Evolutionary conservation across 202 grass and related monocot genomes (phyloP).

Genomic region (Saccharum hybrid): DNA sequence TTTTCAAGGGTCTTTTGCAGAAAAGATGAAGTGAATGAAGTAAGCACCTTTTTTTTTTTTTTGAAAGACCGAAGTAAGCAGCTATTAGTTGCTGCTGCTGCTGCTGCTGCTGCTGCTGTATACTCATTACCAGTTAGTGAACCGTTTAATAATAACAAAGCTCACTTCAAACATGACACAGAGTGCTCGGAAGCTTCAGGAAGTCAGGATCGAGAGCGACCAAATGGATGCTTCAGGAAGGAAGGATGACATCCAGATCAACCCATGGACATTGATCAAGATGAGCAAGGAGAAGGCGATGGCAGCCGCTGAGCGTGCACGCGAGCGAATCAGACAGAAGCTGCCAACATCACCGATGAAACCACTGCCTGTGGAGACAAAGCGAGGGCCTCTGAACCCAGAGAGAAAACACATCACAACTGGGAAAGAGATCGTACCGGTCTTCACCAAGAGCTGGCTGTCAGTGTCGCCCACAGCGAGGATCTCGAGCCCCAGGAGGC

Average conservation of each 20-base stretch:
- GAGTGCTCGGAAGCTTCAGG: conserved; percentile 67
- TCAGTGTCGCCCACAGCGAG: conserved; percentile 55
- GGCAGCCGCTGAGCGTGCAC: conserved; percentile 74
- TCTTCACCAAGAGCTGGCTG: conserved; percentile 59
- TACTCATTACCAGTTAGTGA: neutral
- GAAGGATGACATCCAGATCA: conserved; percentile 72
- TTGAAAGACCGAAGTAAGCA: neutral
- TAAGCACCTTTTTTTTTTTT: conserved; percentile 32
- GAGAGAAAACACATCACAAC: conserved; percentile 47
- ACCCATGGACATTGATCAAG: conserved; percentile 85
- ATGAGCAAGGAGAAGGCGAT: conserved; percentile 93
- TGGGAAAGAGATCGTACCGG: conserved; percentile 55
- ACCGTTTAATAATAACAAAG: conserved; percentile 4
- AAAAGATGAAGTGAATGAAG: conserved; percentile 58
- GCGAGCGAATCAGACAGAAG: conserved; percentile 72
- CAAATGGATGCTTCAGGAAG: conserved; percentile 52
- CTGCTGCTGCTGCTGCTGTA: neutral
- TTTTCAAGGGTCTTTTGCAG: conserved; percentile 63
- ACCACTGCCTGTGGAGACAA: conserved; percentile 82
- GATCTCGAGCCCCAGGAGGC: conserved; percentile 72
- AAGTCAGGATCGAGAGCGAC: conserved; percentile 76
- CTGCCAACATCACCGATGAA: conserved; percentile 62
- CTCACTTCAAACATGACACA: conserved; percentile 45
- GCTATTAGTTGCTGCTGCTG: neutral
- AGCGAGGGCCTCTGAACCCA: conserved; percentile 67